phyloP scores from a whole-genome alignment of 1,139 yeast species.

The Geotrichum restrictum region DNA sequence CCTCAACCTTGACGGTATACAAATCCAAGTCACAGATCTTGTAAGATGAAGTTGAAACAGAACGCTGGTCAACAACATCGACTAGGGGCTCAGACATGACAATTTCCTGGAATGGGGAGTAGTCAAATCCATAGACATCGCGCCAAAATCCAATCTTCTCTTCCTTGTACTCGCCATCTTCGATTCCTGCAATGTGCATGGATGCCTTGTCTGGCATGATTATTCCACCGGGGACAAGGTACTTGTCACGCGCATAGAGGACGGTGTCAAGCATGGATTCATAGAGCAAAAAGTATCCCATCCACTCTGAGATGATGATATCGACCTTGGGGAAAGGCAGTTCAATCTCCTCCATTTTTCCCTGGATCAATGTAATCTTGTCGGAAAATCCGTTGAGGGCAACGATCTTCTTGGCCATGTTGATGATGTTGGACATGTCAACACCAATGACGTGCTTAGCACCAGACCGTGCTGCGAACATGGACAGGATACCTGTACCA shows the following conservation, averaged over 20 bases:
- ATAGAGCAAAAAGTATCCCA: slow-evolving; percentile 94
- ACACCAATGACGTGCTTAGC: slow-evolving; percentile 96
- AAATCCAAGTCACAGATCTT: slow-evolving; percentile 80
- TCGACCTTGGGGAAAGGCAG: slow-evolving; percentile 79
- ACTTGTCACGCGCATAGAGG: slow-evolving; percentile 86
- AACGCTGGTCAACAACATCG: slow-evolving; percentile 77
- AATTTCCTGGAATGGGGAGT: slow-evolving; percentile 62
- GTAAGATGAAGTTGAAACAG: slow-evolving; percentile 69
- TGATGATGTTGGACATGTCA: slow-evolving; percentile 95
- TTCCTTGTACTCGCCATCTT: slow-evolving; percentile 88
- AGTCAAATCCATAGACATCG: slow-evolving; percentile 95
- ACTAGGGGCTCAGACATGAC: slow-evolving; percentile 94
- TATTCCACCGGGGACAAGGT: slow-evolving; percentile 79
- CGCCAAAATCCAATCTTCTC: slow-evolving; percentile 95
- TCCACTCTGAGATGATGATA: slow-evolving; percentile 96
- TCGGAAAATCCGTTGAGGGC: slow-evolving; percentile 80
- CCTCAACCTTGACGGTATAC: slow-evolving; percentile 80
- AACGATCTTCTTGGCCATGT: slow-evolving; percentile 85
- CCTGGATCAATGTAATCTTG: slow-evolving; percentile 83
- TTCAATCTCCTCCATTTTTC: slow-evolving; percentile 89
- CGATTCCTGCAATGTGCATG: slow-evolving; percentile 88
- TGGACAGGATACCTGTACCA: slow-evolving; percentile 94
- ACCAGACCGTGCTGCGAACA: slow-evolving; percentile 98
- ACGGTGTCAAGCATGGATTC: slow-evolving; percentile 99
- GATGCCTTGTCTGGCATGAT: slow-evolving; percentile 94